Evolutionary conservation across 345 rosid genomes (phyloP).

Genomic region (Streptanthus diversifolius): DNA sequence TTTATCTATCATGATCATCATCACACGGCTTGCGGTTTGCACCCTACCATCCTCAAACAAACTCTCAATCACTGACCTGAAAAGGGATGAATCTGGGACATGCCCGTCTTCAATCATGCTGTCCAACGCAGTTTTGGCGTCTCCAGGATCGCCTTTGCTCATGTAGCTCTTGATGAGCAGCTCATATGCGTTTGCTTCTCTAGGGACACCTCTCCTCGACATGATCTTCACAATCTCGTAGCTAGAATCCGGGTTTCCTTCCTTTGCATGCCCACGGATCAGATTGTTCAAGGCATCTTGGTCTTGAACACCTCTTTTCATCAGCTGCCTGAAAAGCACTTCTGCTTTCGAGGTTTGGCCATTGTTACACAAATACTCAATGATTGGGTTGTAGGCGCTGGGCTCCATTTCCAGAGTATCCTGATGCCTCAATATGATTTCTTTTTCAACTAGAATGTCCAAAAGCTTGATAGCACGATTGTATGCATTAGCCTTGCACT

Average conservation of each 20-base stretch:
- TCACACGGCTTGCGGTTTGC: slow-evolving; percentile 88
- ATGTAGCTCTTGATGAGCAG: slow-evolving; percentile 77
- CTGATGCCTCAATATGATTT: slow-evolving; percentile 70
- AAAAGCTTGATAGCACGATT: slow-evolving; percentile 66
- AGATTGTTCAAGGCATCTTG: slow-evolving; percentile 65
- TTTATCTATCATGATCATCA: slow-evolving; percentile 86
- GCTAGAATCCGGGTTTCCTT: slow-evolving; percentile 73
- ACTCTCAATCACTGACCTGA: slow-evolving; percentile 79
- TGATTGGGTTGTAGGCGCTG: slow-evolving; percentile 61
- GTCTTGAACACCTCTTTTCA: slow-evolving; percentile 83
- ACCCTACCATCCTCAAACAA: slow-evolving; percentile 84
- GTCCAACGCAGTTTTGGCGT: slow-evolving; percentile 81
- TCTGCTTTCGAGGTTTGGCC: slow-evolving; percentile 82
- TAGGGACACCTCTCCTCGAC: slow-evolving; percentile 68
- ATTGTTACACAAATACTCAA: slow-evolving; percentile 61
- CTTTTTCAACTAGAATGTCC: slow-evolving; percentile 72
- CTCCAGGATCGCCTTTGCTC: slow-evolving; percentile 91
- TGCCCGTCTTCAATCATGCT: slow-evolving; percentile 83
- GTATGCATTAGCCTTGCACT: slow-evolving; percentile 63
- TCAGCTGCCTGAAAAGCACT: slow-evolving; percentile 73
- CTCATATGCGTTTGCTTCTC: slow-evolving; percentile 66
- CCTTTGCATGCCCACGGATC: slow-evolving; percentile 72
- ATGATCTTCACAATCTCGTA: slow-evolving; percentile 83
- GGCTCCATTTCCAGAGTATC: slow-evolving; percentile 59
- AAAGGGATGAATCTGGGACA: slow-evolving; percentile 59